Percentiles rank a stretch among this genome's conserved stretches.
Conservation (phyloP, 495 filamentous ascomycete genomes). For the Penicillium herquei region DNA sequence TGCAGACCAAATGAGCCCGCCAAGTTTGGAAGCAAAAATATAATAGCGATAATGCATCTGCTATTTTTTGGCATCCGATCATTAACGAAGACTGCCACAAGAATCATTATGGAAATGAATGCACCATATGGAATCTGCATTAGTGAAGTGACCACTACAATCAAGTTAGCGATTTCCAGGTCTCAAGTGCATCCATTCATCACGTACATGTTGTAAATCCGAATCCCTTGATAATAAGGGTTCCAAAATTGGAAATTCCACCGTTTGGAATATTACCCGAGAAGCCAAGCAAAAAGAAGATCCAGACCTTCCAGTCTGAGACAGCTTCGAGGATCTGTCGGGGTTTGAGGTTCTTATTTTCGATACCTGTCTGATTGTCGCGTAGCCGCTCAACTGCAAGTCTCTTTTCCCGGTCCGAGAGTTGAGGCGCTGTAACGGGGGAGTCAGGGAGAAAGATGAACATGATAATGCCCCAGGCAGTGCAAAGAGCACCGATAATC, state of each 20-base stretch:
- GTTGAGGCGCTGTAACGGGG: constrained; percentile 38
- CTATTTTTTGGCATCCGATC: constrained; percentile 46
- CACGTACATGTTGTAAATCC: constrained; percentile 46
- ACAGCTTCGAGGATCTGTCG: constrained; percentile 50
- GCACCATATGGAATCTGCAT: constrained; percentile 54
- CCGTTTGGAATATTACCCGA: constrained; percentile 41
- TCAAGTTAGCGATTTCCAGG: background rate
- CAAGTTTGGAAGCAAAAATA: constrained; percentile 51
- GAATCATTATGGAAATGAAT: constrained; percentile 51
- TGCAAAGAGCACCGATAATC: constrained; percentile 40
- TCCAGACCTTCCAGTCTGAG: constrained; percentile 48
- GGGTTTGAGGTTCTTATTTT: constrained; percentile 52
- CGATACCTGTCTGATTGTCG: constrained; percentile 54
- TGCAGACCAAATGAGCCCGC: constrained; percentile 49
- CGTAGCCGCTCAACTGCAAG: constrained; percentile 51
- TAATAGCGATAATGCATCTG: constrained; percentile 44
- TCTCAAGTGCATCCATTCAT: background rate
- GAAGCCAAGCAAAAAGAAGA: constrained; percentile 34
- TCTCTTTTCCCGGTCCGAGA: constrained; percentile 44
- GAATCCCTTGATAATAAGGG: constrained; percentile 54
- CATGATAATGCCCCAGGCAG: constrained; percentile 37
- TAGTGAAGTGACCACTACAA: constrained; percentile 28
- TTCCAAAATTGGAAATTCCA: constrained; percentile 56
- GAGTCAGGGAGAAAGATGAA: constrained; percentile 50
- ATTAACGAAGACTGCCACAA: constrained; percentile 51